Base-by-base conservation (phyloP, 2,329 filamentous ascomycete genomes). In the Penicillium sclerotigenum region DNA sequence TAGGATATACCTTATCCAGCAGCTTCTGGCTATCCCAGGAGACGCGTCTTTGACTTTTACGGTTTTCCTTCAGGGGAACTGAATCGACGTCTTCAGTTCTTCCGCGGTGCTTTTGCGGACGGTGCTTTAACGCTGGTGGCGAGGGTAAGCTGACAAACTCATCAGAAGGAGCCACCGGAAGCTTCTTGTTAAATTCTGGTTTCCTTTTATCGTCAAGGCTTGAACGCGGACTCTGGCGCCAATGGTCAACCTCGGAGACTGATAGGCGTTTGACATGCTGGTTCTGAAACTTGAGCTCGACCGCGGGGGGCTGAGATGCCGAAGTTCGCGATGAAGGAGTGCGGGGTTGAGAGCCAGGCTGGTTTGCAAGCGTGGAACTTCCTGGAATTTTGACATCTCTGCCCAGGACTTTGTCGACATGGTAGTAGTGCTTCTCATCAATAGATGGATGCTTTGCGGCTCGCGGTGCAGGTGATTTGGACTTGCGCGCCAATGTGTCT, bases 211-310 rank as follows among this genome's bases (percentile, higher is more conserved):
- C 71, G 2, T 76, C 74, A 3, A 69, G 33, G 20, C 58, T 65
- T 20, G 64, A 58, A 26, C 72, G 69, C 16, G 71, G 61, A 31
- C 63, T 65, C 50, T 71, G 73, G 31, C 69, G 70, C 65, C 73
- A 68, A 29, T 68, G 66, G 18, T 77, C 75, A 14, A 71, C 50
- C 38, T 76, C 73, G 3, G 69, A 68, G 7, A 76, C 54, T 8
- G 75, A 74, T 26, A 75, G 59, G 34, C 74, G 72, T 54, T 75
- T 76, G 11, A 76, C 65, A 28, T 74, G 70, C 53, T 75, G 71
- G 38, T 70, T 71, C 8, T 70, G 69, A 20, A 75, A 56, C 37
- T 71, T 75, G 47, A 74, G 55, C 56, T 77, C 75, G 40, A 75
- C 63, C 2, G 71, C 67, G 14, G 74, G 52, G n/a, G 70, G 53